Conservation (phyloP, 2,329 filamentous ascomycete genomes). For the Rugonectria rugulosa region DNA sequence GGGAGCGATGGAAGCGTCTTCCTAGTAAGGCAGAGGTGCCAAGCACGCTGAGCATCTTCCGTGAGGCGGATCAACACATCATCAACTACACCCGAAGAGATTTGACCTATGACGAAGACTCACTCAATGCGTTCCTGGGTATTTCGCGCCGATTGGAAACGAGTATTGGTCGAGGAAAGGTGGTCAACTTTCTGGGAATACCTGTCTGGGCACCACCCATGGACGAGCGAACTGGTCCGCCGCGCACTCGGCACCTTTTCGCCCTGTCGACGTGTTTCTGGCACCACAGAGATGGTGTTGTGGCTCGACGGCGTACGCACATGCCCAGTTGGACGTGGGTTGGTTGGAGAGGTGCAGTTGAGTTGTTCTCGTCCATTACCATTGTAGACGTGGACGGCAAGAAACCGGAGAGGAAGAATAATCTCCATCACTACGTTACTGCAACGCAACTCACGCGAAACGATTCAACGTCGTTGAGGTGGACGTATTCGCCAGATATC, state of each 20-base stretch:
- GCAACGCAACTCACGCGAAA: constrained; percentile 46
- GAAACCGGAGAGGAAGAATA: constrained; percentile 39
- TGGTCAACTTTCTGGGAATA: constrained; percentile 43
- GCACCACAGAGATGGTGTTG: constrained; percentile 42
- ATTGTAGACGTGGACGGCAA: constrained; percentile 42
- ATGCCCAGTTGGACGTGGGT: constrained; percentile 49
- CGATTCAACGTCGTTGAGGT: constrained; percentile 40
- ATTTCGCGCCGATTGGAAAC: constrained; percentile 42
- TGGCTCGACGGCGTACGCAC: constrained; percentile 39
- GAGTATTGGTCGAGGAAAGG: constrained; percentile 40
- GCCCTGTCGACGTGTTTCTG: constrained; percentile 46
- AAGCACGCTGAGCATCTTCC: constrained; percentile 47
- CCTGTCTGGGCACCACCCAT: constrained; percentile 41
- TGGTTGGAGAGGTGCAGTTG: constrained; percentile 46
- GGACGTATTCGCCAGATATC: constrained; percentile 46
- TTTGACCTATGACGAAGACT: constrained; percentile 43
- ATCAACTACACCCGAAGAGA: constrained; percentile 41
- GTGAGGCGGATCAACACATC: constrained; percentile 45
- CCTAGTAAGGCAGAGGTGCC: constrained; percentile 38
- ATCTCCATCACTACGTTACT: constrained; percentile 46
- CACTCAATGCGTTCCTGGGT: constrained; percentile 43
- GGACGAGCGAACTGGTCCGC: constrained; percentile 27
- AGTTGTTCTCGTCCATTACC: constrained; percentile 43
- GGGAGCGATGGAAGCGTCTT: constrained; percentile 46
- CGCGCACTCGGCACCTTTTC: constrained; percentile 44